Conservation (phyloP, 163 green algal species). For the Dunaliella salina region DNA sequence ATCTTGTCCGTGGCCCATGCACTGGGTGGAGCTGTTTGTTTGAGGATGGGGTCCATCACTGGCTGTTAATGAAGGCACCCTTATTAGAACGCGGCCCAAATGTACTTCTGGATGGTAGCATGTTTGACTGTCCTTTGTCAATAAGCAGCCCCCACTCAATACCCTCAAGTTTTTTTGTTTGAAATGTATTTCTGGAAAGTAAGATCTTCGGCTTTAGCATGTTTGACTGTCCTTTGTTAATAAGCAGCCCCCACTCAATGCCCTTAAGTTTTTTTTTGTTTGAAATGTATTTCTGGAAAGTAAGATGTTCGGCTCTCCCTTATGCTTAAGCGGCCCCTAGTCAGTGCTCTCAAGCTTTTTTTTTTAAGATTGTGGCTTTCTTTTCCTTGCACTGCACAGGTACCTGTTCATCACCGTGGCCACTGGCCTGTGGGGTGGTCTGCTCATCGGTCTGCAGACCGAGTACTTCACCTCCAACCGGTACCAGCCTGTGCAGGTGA, state of each 20-base stretch:
- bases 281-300: too few relatives aligned
- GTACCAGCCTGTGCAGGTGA: slow-evolving; percentile 81
- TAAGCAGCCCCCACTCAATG: not conserved
- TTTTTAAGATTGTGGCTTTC: not conserved
- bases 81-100: not conserved
- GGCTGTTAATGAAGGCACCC: not conserved
- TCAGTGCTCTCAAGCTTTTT: not conserved
- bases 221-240: too few relatives aligned
- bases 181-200: too few relatives aligned
- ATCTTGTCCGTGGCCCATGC: too few relatives aligned
- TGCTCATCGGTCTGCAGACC: slow-evolving; percentile 94
- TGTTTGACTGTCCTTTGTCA: too few relatives aligned
- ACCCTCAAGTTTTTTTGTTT: not conserved
- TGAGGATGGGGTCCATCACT: too few relatives aligned
- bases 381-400: slow-evolving; percentile 15
- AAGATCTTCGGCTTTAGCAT: not conserved
- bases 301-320: not conserved
- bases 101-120: too few relatives aligned
- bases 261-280: not conserved
- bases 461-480: slow-evolving; percentile 99
- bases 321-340: not conserved
- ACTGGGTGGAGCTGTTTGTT: too few relatives aligned
- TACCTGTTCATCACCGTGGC: slow-evolving; percentile 92
- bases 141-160: not conserved
- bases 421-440: slow-evolving; percentile 89